Conservation (phyloP, 306 rosid genomes). For the Biancaea sappan region DNA sequence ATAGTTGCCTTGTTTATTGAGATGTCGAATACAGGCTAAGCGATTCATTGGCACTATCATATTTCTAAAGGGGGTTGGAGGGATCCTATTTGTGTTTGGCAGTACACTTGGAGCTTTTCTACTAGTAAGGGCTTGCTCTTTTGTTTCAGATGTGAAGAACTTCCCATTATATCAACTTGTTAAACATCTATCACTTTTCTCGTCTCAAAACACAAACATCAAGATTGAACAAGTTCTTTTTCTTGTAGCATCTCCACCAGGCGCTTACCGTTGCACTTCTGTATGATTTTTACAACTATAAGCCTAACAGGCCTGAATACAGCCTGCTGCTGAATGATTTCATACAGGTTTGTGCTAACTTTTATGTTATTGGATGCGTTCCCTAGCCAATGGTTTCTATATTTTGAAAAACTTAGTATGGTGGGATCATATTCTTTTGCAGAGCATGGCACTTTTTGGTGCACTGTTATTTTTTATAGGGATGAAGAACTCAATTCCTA, state of each 20-base stretch:
- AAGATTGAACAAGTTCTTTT: slow-evolving; percentile 10
- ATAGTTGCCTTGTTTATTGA: slow-evolving; percentile 36
- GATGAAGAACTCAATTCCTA: slow-evolving; percentile 72
- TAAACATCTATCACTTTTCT: background rate
- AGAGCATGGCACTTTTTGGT: slow-evolving; percentile 77
- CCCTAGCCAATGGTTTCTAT: background rate
- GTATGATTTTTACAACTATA: slow-evolving; percentile 80
- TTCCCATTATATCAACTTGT: background rate
- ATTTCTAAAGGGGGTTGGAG: slow-evolving; percentile 79
- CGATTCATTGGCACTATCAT: slow-evolving; percentile 56
- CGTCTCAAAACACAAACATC: slow-evolving; percentile 1
- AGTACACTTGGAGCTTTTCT: slow-evolving; percentile 73
- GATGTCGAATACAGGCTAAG: slow-evolving; percentile 51
- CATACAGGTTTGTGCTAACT: slow-evolving; percentile 66
- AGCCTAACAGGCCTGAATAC: slow-evolving; percentile 42
- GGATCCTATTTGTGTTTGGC: slow-evolving; percentile 76
- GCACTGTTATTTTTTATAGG: slow-evolving; percentile 83
- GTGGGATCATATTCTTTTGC: slow-evolving; percentile 32
- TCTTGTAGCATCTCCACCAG: slow-evolving; percentile 60
- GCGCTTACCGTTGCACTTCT: slow-evolving; percentile 66
- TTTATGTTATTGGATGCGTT: background rate
- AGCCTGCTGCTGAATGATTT: slow-evolving; percentile 57
- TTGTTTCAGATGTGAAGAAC: background rate
- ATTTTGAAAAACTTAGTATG: slow-evolving; percentile 4
- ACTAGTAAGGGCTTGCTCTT: slow-evolving; percentile 51